Evolutionary conservation across 495 filamentous ascomycete genomes (phyloP), one percentile per base, ranked within the genome.

Genomic region (Rusavskia elegans): DNA sequence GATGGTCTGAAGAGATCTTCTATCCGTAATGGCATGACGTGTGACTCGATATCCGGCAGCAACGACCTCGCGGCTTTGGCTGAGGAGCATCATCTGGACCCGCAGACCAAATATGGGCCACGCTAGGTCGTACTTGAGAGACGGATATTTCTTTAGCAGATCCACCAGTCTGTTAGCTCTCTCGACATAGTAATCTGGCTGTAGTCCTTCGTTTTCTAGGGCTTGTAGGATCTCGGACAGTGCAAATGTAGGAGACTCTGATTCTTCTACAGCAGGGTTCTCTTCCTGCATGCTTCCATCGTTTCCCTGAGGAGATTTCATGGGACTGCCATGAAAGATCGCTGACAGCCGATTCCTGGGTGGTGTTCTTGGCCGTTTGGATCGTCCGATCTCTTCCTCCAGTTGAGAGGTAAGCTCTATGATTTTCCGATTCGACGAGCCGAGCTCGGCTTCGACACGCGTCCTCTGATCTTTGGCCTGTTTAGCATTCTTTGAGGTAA

Each of bases 401-500:
- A 98, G 79, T 66, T 85, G 82, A 57, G 76, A 73, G 55, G 82
- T 83, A 48, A 97, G 66, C 62, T 93, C 81, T 50, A 81, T 85
- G 56, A 98, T 85, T 63, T 89, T 88, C 59, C 78, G 75, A 61
- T 94, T 97, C n/a, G 89, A 89, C 23, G 85, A 79, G 64, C 80
- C 89, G 51, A 97, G 74, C 69, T 98, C 90, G 49, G 82, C 82
- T 67, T 98, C 93, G 8, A 95, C 90, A 60, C 79, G 75, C 49
- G 80, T 71, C 50, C 88, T 79, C 64, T 96, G 93, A 46, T 95
- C 89, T 60, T 88, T 95, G 20, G 85, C 84, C 61, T 97, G 89
- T 64, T 97, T 98, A 13, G 85, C 81, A 61, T 92, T 95, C 66
- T 98, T 98, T n/a, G 80, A 71, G 60, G 93, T 84, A 53, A 98